Evolutionary conservation across 371 early-diverging fungal genomes (phyloP).

Genomic region (Circinella umbellata): DNA sequence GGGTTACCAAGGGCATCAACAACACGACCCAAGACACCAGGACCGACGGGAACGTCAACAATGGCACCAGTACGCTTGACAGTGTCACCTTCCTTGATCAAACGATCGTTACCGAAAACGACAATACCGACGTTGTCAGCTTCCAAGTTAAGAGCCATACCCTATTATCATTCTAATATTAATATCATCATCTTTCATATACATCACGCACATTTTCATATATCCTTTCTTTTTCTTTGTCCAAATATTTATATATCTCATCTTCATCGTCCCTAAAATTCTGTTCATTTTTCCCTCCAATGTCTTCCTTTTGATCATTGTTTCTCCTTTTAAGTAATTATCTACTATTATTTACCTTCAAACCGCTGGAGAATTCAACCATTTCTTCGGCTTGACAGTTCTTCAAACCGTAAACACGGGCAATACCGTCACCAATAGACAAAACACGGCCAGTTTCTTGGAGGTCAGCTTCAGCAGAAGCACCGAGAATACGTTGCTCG

Average conservation of each 20-base stretch:
- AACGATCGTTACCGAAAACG: constrained; percentile 97
- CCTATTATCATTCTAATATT: constrained; percentile 55
- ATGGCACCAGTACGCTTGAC: constrained; percentile 97
- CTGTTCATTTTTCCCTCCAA: too few species aligned
- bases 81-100: constrained; percentile 89
- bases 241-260: too few species aligned
- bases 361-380: constrained; percentile 97
- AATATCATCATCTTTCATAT: neutral
- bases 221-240: too few species aligned
- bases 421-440: constrained; percentile 98
- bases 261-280: too few species aligned
- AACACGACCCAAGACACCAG: constrained; percentile 93
- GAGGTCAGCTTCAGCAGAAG: constrained; percentile 78
- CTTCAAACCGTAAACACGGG: constrained; percentile 95
- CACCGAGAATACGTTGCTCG: constrained; percentile 91
- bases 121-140: constrained; percentile 98
- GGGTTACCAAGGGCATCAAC: constrained; percentile 97
- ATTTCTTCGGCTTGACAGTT: constrained; percentile 98
- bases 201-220: neutral
- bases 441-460: constrained; percentile 97
- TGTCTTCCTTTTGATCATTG: too few species aligned
- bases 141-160: constrained; percentile 98
- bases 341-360: constrained; percentile 67
- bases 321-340: too few species aligned
- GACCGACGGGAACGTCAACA: constrained; percentile 95